Evolutionary conservation across 768 basidiomycete species (phyloP), one percentile per base, ranked within the genome.

Genomic region (Pisolithus tinctorius): DNA sequence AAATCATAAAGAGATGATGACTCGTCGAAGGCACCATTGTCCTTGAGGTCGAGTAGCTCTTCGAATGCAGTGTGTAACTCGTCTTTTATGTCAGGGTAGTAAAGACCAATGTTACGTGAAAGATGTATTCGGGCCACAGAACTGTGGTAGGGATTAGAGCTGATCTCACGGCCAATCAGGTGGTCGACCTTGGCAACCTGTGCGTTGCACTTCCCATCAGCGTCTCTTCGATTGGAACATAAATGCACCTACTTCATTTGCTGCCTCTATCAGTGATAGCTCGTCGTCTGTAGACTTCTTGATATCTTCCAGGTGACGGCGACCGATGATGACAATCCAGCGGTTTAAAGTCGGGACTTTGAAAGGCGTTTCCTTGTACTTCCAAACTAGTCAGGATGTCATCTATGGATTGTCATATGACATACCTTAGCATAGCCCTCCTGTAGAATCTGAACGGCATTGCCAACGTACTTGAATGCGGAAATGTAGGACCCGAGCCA

Each of bases 31-130:
- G 52, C 16, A 65, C 63, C 63, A 26, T 61, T 31, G 3, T n/a
- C 40, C 44, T n/a, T 51, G 13, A 59, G 48, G 43, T 54, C 45
- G 14, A 81, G 64, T 30, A 65, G 55, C 0, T 75, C 74, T 2
- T 61, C 56, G 46, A 80, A 74, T 0, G 79, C 66, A 0, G 60
- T 48, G 1, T 58, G 41, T 26, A 80, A 62, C 53, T 83, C 82
- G 20, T 77, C 71, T 10, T 65, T 68, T 14, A 82, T 59, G 17
- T 69, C 68, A 1, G 71, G 65, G 51, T 73, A 74, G 3, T 72
- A 54, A 3, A 47, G 50, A 0, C 62, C 68, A 6, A 79, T 63
- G 46, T 71, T 73, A 8, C 76, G 63, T 3, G 67, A 68, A 7
- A 74, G 59, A 26, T 63, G 51, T 3, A 46, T 52, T 14, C 62